Base-by-base conservation (phyloP, 192 early-diverging fungal genomes). In the Nowakowskiella sp. region DNA sequence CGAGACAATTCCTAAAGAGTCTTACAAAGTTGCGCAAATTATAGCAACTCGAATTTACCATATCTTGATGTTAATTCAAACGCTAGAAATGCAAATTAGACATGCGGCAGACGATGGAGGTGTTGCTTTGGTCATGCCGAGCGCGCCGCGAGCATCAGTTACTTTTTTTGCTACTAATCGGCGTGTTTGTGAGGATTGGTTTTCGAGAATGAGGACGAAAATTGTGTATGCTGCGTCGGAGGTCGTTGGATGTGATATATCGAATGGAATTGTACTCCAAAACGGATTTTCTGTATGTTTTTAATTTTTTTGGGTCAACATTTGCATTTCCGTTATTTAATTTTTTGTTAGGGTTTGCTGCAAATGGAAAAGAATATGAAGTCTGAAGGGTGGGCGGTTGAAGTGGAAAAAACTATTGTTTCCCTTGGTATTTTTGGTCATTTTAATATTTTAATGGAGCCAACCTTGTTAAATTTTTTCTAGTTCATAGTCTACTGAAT, bases 111-210 rank as follows among this genome's bases (percentile, higher is more conserved):
- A 68, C 0, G 66, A 70, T 25, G 88, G 86, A 6, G 73, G 74
- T 16, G 68, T 73, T 0, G 65, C 70, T 7, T 63, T 64, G n/a
- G 61, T 64, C 1, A 51, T 80, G n/a, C 76, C 87, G 2, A 52
- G 69, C n/a, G 70, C 81, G 4, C 77, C 88, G 3, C 75, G 77
- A 39, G 53, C 77, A 0, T 82, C 77, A 26, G 74, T 83, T 27
- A 23, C 75, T 0, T 91, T 91, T 58, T 89, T 90, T 32, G 51
- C 72, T 45, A 69, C 82, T 4, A 91, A 91, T 59, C 68, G 72
- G 8, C 73, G 72, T 31, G 72, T 82, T 8, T 88, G 86, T 52
- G 75, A 86, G 23, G 89, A 91, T 28, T 91, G 87, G 80, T 90
- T 90, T 32, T 31, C 61, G 2, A 62, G 85, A 2, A 70, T 88